Evolutionary conservation across 805 yeast species (phyloP).

Genomic region (Wickerhamiella alocasiicola): DNA sequence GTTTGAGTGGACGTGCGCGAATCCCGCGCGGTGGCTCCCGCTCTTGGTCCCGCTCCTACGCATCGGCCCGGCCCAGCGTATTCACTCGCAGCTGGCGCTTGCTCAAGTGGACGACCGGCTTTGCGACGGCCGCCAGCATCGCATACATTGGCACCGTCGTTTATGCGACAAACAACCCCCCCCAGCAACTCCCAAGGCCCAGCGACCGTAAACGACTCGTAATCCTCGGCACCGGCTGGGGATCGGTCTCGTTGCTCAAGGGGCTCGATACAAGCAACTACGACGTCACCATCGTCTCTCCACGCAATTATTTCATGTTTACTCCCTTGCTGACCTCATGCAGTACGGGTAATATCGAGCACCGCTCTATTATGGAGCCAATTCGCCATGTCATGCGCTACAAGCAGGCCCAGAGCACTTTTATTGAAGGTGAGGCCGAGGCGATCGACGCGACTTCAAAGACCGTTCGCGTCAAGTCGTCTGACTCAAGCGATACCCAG

Average conservation of each 20-base stretch:
- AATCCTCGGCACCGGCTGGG: slow-evolving; percentile 78
- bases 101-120: slow-evolving; percentile 11
- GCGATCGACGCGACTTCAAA: slow-evolving; percentile 64
- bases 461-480: slow-evolving; percentile 38
- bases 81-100: slow-evolving; percentile 3
- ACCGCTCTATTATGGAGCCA: slow-evolving; percentile 86
- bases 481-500: slow-evolving; percentile 29
- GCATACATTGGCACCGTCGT: slow-evolving; percentile 48
- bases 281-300: slow-evolving; percentile 82
- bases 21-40: no score
- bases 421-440: slow-evolving; percentile 84
- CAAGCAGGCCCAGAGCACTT: slow-evolving; percentile 62
- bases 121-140: slow-evolving; percentile 30
- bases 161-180: slow-evolving; percentile 29
- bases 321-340: slow-evolving; percentile 93
- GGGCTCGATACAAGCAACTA: slow-evolving; percentile 74
- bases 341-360: slow-evolving; percentile 85
- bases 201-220: slow-evolving; percentile 62
- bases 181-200: slow-evolving; percentile 34
- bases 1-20: no score
- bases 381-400: slow-evolving; percentile 73
- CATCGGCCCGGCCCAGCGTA: background rate
- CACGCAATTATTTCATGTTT: slow-evolving; percentile 89
- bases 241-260: slow-evolving; percentile 73
- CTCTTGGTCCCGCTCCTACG: no score